Percentiles rank a stretch among this genome's conserved stretches.
Evolutionary conservation across 2,329 filamentous ascomycete genomes (phyloP).

Genomic region (Claviceps lovelessii): DNA sequence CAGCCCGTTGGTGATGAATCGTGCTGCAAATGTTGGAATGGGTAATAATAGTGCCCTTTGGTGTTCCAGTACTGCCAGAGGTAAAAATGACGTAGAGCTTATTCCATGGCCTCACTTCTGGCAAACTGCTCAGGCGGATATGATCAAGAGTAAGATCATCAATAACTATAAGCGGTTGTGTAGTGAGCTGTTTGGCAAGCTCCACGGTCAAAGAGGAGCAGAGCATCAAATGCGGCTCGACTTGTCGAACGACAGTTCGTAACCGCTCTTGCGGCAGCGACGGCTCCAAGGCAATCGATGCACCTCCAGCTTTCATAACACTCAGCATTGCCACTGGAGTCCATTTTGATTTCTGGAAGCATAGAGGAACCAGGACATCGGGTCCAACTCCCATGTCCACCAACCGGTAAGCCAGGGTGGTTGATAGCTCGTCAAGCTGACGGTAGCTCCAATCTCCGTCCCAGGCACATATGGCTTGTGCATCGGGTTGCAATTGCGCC

Average conservation of each 20-base stretch:
- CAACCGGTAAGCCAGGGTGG: slow-evolving; percentile 4
- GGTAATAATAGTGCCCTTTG: background rate
- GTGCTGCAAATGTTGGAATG: background rate
- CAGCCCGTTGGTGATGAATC: background rate
- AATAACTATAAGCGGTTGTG: slow-evolving; percentile 4
- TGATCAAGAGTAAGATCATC: background rate
- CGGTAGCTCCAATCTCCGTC: slow-evolving; percentile 28
- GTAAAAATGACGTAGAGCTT: background rate
- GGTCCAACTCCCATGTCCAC: background rate
- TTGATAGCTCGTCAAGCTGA: slow-evolving; percentile 13
- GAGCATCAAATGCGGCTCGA: slow-evolving; percentile 9
- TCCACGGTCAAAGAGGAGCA: slow-evolving; percentile 5
- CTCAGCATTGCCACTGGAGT: slow-evolving; percentile 3
- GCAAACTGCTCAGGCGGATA: slow-evolving; percentile 7
- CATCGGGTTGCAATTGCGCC: slow-evolving; percentile 3
- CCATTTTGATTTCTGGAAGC: slow-evolving; percentile 6
- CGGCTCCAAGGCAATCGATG: slow-evolving; percentile 5
- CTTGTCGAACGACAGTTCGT: slow-evolving; percentile 6
- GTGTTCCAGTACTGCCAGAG: background rate
- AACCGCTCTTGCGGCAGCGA: background rate
- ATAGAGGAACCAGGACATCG: slow-evolving; percentile 3
- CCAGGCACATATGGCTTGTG: slow-evolving; percentile 6
- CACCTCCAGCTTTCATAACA: slow-evolving; percentile 2
- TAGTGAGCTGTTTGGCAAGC: slow-evolving; percentile 5
- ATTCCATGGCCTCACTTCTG: slow-evolving; percentile 7